Conservation (phyloP, 169 alveolate genomes). For the Eimeria mitis region DNA sequence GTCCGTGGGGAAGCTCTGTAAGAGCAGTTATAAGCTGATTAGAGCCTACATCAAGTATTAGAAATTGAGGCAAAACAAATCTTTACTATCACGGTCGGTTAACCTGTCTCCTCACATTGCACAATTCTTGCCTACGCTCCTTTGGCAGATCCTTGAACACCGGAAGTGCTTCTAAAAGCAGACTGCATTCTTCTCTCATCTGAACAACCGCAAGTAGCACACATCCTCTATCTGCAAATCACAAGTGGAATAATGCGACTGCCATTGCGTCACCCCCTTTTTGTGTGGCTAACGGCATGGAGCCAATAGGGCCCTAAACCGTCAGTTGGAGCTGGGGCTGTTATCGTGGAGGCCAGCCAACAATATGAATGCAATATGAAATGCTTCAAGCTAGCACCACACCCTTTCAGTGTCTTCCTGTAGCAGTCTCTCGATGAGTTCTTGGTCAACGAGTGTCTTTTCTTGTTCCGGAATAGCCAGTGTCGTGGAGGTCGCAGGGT, state of each 20-base stretch:
- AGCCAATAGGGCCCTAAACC: background rate
- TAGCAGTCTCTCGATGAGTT: slow-evolving; percentile 56
- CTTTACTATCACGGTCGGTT: background rate
- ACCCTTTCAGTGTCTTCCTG: slow-evolving; percentile 71
- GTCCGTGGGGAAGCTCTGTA: background rate
- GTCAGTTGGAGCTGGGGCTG: background rate
- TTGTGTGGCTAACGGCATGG: background rate
- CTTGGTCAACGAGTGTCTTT: slow-evolving; percentile 49
- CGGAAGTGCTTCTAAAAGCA: slow-evolving; percentile 81
- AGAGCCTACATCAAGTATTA: background rate
- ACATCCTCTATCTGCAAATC: background rate
- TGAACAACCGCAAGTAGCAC: slow-evolving; percentile 6
- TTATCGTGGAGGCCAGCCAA: background rate
- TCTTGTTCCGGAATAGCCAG: slow-evolving; percentile 34
- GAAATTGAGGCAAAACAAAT: background rate
- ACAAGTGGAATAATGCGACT: background rate
- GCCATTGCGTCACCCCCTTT: background rate
- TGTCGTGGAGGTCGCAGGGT: background rate
- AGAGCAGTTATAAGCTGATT: background rate
- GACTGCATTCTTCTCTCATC: slow-evolving; percentile 79
- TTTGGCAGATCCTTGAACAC: slow-evolving; percentile 72
- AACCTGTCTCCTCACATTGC: slow-evolving; percentile 35
- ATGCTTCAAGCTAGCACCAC: background rate
- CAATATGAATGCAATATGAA: background rate
- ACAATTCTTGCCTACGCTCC: slow-evolving; percentile 77